Evolutionary conservation across 192 early-diverging fungal species (phyloP).

Genomic region (Radiomyces spectabilis): DNA sequence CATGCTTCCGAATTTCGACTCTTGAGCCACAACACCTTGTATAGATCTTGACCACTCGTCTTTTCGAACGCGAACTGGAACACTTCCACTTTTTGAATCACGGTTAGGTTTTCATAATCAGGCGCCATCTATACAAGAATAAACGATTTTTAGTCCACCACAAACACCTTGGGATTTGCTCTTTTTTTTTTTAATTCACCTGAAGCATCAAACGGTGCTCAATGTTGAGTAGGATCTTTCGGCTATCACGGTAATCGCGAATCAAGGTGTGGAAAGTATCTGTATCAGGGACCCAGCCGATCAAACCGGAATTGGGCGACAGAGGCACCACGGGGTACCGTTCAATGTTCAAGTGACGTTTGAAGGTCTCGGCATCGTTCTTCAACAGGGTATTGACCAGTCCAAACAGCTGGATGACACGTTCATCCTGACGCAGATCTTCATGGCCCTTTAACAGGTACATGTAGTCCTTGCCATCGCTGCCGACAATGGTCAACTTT

Average conservation of each 20-base stretch:
- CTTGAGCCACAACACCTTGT: constrained; percentile 90
- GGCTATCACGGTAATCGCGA: constrained; percentile 74
- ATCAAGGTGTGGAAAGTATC: constrained; percentile 86
- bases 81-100: constrained; percentile 90
- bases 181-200: constrained; percentile 25
- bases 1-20: constrained; percentile 94
- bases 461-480: constrained; percentile 84
- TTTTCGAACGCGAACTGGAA: constrained; percentile 89
- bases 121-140: constrained; percentile 66
- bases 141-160: not conserved
- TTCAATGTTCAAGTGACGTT: constrained; percentile 84
- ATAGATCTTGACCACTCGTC: constrained; percentile 87
- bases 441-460: constrained; percentile 96
- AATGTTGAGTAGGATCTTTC: constrained; percentile 78
- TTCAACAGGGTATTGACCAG: constrained; percentile 87
- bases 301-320: constrained; percentile 90
- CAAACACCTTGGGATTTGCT: not conserved
- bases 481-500: constrained; percentile 73
- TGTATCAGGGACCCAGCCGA: constrained; percentile 88
- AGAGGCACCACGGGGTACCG: constrained; percentile 88
- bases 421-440: constrained; percentile 96
- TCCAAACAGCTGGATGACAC: constrained; percentile 98
- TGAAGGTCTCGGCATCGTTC: constrained; percentile 80
- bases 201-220: constrained; percentile 86
- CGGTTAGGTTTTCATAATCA: constrained; percentile 80